Base-by-base conservation (phyloP, 495 filamentous ascomycete genomes). In the Penicillium tannophilum region DNA sequence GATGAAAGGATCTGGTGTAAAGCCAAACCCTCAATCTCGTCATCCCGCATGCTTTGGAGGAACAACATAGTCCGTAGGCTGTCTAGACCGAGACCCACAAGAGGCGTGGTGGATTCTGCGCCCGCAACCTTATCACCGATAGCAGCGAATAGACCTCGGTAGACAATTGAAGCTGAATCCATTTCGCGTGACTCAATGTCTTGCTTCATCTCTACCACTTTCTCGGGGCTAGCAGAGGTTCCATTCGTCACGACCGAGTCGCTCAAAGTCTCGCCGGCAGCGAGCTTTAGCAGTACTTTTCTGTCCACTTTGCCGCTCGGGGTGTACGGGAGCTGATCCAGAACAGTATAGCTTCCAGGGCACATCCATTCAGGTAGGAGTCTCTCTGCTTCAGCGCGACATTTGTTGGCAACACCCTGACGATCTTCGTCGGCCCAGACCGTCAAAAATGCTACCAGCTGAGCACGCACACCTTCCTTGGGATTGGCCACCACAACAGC, bases 81-180 rank as follows among this genome's bases (percentile, higher is more conserved):
- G 66, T 93, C 90, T 6, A 92, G 72, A 0, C 90, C 90, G 0
- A 93, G 72, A 30, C 91, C 87, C 63, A 89, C 92, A 20, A 93
- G 81, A 26, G 80, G 90, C 0, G 85, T 79, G 0, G 71, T 4
- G 10, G 17, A 9, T 14, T 64, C 71, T 33, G 90, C 76, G 0
- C 73, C 68, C 2, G 66, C 64, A 2, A 47, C 16, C 3, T 80
- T 64, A 24, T 85, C 65, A 3, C 68, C 55, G 1, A 81, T 72
- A 47, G 84, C 72, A 16, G 75, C 64, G 0, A 74, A 66, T n/a
- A 92, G 67, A 3, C 33, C 49, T 5, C 28, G 30, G 47, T 50
- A 23, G 26, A 50, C 30, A 7, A 50, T 33, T 31, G 47, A 33
- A 6, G 47, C n/a, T 31, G 47, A 30, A 50, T 30, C 47, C 24